These are phyloP conservation scores for Zygotorulaspora danielsina DNA, from an alignment of 805 yeast species.

Conservation along the genomic window DNA sequence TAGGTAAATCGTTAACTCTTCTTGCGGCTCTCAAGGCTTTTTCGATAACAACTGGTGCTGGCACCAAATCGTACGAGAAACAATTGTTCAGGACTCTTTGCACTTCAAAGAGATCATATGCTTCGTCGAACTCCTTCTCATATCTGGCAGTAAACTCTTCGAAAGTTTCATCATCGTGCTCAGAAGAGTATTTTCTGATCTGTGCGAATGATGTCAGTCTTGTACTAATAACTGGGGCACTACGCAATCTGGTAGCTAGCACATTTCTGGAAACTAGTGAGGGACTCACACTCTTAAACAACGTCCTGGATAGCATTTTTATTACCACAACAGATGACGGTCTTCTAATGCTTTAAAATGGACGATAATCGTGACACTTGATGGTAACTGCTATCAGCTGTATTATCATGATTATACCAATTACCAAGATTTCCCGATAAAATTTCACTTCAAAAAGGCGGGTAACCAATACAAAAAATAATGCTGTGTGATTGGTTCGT, in stretches of 20 bases:
- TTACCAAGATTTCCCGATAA: neutral
- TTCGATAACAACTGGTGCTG: slow-evolving; percentile 94
- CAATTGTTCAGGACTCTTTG: slow-evolving; percentile 96
- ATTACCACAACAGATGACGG: too few species aligned
- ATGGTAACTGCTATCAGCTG: too few species aligned
- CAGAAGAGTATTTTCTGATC: slow-evolving; percentile 69
- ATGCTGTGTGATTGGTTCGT: slow-evolving; percentile 3
- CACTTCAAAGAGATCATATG: slow-evolving; percentile 81
- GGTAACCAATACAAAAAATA: slow-evolving; percentile 1
- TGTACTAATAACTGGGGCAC: slow-evolving; percentile 9
- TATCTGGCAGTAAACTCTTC: slow-evolving; percentile 89
- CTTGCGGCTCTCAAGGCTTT: slow-evolving; percentile 96
- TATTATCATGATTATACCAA: too few species aligned
- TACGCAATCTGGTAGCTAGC: slow-evolving; percentile 4
- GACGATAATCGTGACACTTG: too few species aligned
- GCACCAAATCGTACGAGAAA: slow-evolving; percentile 97
- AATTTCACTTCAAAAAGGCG: neutral
- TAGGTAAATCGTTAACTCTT: slow-evolving; percentile 97
- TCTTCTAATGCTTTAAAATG: too few species aligned
- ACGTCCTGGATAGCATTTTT: slow-evolving; percentile 26
- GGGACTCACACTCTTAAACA: slow-evolving; percentile 7
- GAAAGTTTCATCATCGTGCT: slow-evolving; percentile 85
- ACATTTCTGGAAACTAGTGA: slow-evolving; percentile 8
- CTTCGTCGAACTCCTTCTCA: slow-evolving; percentile 94
- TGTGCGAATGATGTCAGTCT: slow-evolving; percentile 20